These are phyloP conservation scores for Fagopyrum tataricum DNA, from an alignment of 148 eudicot species.

Conservation along the genomic window DNA sequence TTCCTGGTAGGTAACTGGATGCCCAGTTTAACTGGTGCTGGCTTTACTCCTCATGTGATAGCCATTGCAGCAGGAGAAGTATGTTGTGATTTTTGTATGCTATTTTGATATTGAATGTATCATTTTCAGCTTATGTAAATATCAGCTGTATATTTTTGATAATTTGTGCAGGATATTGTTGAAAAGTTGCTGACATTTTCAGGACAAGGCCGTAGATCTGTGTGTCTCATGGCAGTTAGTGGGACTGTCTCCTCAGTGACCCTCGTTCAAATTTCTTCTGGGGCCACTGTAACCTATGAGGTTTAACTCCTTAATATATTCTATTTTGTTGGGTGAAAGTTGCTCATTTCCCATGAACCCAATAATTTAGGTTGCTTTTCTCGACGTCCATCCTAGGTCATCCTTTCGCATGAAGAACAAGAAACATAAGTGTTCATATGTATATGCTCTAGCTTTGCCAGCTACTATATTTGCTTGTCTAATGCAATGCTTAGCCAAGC, in stretches of 20 bases:
- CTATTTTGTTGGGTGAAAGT: too few species aligned
- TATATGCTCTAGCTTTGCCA: not conserved
- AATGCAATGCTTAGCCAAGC: not conserved
- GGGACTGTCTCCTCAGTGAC: slow-evolving; percentile 65
- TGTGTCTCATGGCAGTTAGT: slow-evolving; percentile 52
- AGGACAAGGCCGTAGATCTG: slow-evolving; percentile 59
- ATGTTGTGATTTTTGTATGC: not conserved
- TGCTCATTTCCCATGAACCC: not conserved
- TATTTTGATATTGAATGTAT: not conserved
- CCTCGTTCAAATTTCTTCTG: slow-evolving; percentile 37
- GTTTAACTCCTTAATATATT: not conserved
- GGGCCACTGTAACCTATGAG: slow-evolving; percentile 44
- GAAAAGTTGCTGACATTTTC: slow-evolving; percentile 30
- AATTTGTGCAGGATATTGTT: slow-evolving; percentile 9
- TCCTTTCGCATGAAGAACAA: too few species aligned
- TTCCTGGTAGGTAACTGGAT: slow-evolving; percentile 51
- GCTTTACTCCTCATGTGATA: slow-evolving; percentile 58
- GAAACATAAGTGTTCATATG: too few species aligned
- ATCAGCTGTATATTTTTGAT: not conserved
- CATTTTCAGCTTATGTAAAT: not conserved
- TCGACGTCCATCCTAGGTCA: too few species aligned
- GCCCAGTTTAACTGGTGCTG: slow-evolving; percentile 48
- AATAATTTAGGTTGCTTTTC: too few species aligned
- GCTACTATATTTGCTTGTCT: not conserved
- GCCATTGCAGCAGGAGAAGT: slow-evolving; percentile 46